Conservation (phyloP, 2,329 filamentous ascomycete genomes). For the Aspergillus piperis region DNA sequence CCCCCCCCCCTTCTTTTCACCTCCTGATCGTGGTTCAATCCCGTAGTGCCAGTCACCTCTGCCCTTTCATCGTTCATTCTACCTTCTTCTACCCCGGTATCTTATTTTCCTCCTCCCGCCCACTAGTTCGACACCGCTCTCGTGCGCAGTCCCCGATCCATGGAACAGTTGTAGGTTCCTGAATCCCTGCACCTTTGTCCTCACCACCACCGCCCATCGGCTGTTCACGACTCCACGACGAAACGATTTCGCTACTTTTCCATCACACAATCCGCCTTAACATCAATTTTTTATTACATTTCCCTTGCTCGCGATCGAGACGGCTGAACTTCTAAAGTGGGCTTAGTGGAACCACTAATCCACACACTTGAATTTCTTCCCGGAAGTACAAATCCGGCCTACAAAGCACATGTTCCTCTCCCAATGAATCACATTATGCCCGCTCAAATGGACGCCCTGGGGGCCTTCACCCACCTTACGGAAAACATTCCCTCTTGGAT, state of each 20-base stretch:
- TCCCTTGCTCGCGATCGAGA: background rate
- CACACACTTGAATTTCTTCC: background rate
- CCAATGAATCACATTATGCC: slow-evolving; percentile 12
- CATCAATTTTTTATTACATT: background rate
- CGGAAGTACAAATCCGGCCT: slow-evolving; percentile 3
- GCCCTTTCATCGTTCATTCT: slow-evolving; percentile 18
- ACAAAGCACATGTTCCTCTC: background rate
- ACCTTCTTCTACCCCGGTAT: slow-evolving; percentile 17
- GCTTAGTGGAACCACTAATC: background rate
- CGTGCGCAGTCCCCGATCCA: slow-evolving; percentile 12
- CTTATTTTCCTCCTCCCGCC: slow-evolving; percentile 7
- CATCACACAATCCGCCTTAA: background rate
- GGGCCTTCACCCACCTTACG: slow-evolving; percentile 47
- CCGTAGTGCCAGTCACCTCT: background rate
- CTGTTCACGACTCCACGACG: slow-evolving; percentile 17
- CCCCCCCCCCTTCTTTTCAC: slow-evolving; percentile 1
- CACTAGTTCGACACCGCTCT: background rate
- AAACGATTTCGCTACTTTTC: slow-evolving; percentile 10
- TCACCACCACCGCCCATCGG: background rate
- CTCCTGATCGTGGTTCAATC: background rate
- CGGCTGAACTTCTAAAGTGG: background rate
- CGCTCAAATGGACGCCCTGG: slow-evolving; percentile 43
- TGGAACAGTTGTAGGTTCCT: slow-evolving; percentile 16
- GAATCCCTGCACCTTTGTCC: slow-evolving; percentile 2
- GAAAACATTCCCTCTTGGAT: slow-evolving; percentile 51